Base-by-base conservation (phyloP, 805 yeast species). In the Candida dendrica region DNA sequence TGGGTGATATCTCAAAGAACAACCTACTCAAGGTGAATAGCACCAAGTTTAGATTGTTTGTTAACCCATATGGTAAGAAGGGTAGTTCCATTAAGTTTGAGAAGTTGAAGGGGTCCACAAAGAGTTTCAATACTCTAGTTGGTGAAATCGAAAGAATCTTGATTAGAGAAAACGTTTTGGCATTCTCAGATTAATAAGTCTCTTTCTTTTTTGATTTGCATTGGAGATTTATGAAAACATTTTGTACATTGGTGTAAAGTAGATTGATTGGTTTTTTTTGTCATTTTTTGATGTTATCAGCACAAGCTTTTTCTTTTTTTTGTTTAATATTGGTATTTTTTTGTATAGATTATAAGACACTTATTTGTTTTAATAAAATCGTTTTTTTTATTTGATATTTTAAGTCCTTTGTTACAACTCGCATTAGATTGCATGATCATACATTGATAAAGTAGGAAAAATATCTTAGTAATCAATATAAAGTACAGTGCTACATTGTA, bases 141-240 rank as follows among this genome's bases (percentile, higher is more conserved):
- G 65, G 61, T 42, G 90, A 84, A 55, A 72, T 83, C 47, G 79
- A 77, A 50, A 78, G 75, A 54, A 84, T 83, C 29, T 65, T 84
- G 51, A 66, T 66, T 39, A 78, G 79, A 56, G 89, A 83, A 58
- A 77, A 79, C 29, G 84, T 81, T 22, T 61, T 79, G 34, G 68
- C 63, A 8, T 59, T 56, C 44, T 42, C 51, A 8, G 40, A 42
- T 42, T 51, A 43, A 45, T 32, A 7, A 15, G 4, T 16, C 6
- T 24, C 27, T 8, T 3, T 5, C 16, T 31, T 14, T 3, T 17
- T 4, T 32, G 34, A 6, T 32, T 31, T 31, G 34, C 4, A 30
- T 30, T 6, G 14, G 15, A 15, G 34, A 31, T 31, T 31, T 31
- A n/a, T 29, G 32, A n/a, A 14, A 16, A 15, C 15, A 16, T 16